phyloP scores from a whole-genome alignment of 23 red algal species.

The Porphyridium purpureum region DNA sequence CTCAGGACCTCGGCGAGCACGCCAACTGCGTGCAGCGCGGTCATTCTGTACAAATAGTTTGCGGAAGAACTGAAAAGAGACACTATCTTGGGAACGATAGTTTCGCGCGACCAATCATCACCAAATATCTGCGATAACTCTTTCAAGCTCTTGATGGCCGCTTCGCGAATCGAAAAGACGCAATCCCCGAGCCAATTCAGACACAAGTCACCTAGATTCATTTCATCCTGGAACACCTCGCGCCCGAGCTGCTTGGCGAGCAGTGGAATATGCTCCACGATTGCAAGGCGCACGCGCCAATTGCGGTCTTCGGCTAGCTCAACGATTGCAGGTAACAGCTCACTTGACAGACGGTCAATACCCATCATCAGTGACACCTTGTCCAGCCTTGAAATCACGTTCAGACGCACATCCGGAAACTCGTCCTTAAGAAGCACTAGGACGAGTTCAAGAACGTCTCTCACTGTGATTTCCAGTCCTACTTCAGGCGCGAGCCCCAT shows the following conservation, averaged over 20 bases:
- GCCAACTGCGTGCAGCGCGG: slow-evolving; percentile 72
- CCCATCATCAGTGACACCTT: slow-evolving; percentile 80
- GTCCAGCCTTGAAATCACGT: slow-evolving; percentile 82
- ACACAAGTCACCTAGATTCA: slow-evolving; percentile 72
- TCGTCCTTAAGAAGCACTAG: slow-evolving; percentile 87
- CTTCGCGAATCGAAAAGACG: slow-evolving; percentile 89
- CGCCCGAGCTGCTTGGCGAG: slow-evolving; percentile 77
- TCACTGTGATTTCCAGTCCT: slow-evolving; percentile 38
- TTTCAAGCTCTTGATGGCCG: slow-evolving; percentile 66
- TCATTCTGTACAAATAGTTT: slow-evolving; percentile 89
- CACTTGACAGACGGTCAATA: slow-evolving; percentile 56
- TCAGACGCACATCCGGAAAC: slow-evolving; percentile 77
- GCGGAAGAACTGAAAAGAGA: slow-evolving; percentile 43
- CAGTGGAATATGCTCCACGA: slow-evolving; percentile 68
- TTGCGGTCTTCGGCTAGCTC: slow-evolving; percentile 95
- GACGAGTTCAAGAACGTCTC: slow-evolving; percentile 53
- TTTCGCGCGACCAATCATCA: slow-evolving; percentile 67
- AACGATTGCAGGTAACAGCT: slow-evolving; percentile 89
- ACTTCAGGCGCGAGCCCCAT: slow-evolving; percentile 84
- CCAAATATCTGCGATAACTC: slow-evolving; percentile 71
- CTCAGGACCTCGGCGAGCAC: slow-evolving; percentile 48
- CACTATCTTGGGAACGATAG: slow-evolving; percentile 56
- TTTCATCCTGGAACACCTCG: slow-evolving; percentile 72
- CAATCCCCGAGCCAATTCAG: slow-evolving; percentile 78
- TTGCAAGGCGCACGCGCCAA: slow-evolving; percentile 87